These are phyloP conservation scores for Macrophomina pseudophaseolina DNA, from an alignment of 2,329 filamentous ascomycete genomes.

Conservation along the genomic window DNA sequence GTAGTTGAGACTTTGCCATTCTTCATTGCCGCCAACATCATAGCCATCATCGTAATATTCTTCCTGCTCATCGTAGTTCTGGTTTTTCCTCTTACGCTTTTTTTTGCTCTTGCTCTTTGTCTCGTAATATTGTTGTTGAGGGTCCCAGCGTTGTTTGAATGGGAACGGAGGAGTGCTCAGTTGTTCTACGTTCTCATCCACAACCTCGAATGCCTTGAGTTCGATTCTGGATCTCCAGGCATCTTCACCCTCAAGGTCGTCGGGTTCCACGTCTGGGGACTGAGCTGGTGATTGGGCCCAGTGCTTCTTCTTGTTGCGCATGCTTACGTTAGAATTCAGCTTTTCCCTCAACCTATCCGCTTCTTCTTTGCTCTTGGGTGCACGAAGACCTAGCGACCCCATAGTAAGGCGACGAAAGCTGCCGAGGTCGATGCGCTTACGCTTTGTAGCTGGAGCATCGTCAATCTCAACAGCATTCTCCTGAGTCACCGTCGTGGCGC, in stretches of 20 bases:
- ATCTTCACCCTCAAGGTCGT: slow-evolving; percentile 54
- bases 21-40: slow-evolving; percentile 36
- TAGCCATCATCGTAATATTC: slow-evolving; percentile 33
- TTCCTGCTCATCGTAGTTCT: slow-evolving; percentile 38
- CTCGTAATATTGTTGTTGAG: slow-evolving; percentile 63
- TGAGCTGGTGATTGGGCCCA: slow-evolving; percentile 26
- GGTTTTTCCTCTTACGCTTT: slow-evolving; percentile 38
- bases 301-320: slow-evolving; percentile 26
- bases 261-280: slow-evolving; percentile 34
- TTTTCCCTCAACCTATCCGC: slow-evolving; percentile 66
- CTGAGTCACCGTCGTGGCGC: neutral
- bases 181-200: slow-evolving; percentile 51
- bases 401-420: slow-evolving; percentile 73
- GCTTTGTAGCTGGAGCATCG: slow-evolving; percentile 29
- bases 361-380: slow-evolving; percentile 71
- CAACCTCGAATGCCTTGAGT: slow-evolving; percentile 83
- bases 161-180: slow-evolving; percentile 84
- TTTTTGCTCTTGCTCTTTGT: slow-evolving; percentile 60
- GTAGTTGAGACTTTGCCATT: slow-evolving; percentile 36
- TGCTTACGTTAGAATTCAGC: slow-evolving; percentile 45
- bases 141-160: slow-evolving; percentile 88
- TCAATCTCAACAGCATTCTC: neutral
- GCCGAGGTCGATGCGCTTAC: slow-evolving; percentile 59
- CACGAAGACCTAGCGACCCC: slow-evolving; percentile 71
- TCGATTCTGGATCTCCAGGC: slow-evolving; percentile 76